These are phyloP conservation scores for Vitis hybrid DNA, from an alignment of 177 flowering plant genomes.

Conservation along the genomic window DNA sequence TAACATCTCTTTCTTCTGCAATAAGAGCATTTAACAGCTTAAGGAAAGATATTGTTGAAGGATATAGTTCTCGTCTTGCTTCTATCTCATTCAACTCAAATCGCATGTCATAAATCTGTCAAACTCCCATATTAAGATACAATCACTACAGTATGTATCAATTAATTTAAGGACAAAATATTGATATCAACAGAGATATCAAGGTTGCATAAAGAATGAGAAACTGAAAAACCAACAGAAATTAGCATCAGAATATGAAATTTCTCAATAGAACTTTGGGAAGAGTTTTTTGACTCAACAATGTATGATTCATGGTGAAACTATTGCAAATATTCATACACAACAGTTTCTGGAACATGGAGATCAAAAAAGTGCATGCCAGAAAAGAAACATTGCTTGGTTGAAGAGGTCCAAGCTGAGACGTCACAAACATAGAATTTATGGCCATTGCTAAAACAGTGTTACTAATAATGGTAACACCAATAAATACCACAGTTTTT, in stretches of 20 bases:
- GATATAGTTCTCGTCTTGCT: slow-evolving; percentile 88
- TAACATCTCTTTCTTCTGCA: slow-evolving; percentile 75
- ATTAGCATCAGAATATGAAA: no score
- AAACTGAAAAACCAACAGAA: no score
- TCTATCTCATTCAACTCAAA: slow-evolving; percentile 96
- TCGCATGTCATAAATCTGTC: slow-evolving; percentile 96
- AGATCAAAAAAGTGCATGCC: no score
- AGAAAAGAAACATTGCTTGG: no score
- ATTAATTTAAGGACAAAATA: background rate
- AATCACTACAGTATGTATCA: background rate
- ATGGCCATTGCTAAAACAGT: background rate
- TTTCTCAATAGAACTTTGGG: no score
- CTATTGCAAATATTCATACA: no score
- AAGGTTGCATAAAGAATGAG: no score
- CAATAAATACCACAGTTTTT: background rate
- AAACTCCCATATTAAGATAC: slow-evolving; percentile 11
- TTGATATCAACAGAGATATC: no score
- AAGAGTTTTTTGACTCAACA: no score
- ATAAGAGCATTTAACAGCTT: slow-evolving; percentile 87
- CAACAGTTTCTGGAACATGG: no score
- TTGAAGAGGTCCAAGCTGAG: background rate
- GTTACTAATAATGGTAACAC: background rate
- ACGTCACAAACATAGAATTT: background rate
- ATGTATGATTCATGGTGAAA: no score
- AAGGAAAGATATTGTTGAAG: slow-evolving; percentile 94